A percentile compares a stretch with the other conserved stretches of the same genome.
phyloP scores from a whole-genome alignment of 371 early-diverging fungal species.

The Apophysomyces ossiformis region DNA sequence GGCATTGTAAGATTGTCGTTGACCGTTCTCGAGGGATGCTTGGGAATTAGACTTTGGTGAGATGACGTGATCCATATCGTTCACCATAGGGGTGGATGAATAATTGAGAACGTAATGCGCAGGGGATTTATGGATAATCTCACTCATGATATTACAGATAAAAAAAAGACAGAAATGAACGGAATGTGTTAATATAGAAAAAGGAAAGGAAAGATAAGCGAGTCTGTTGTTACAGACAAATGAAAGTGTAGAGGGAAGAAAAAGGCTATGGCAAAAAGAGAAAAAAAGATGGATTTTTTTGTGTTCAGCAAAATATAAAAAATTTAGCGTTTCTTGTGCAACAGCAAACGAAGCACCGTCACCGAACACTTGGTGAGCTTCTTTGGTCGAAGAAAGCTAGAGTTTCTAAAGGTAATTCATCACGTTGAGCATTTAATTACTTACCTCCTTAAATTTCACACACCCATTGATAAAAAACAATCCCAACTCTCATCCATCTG shows the following conservation, averaged over 20 bases:
- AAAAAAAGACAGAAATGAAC: constrained; percentile 20
- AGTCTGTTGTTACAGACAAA: constrained; percentile 1
- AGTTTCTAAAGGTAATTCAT: too few species aligned
- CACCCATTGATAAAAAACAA: constrained; percentile 35
- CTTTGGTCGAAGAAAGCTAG: too few species aligned
- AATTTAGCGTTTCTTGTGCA: constrained; percentile 9
- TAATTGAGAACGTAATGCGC: constrained; percentile 38
- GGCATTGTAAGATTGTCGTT: constrained; percentile 20
- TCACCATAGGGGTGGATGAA: constrained; percentile 33
- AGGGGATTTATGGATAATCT: constrained; percentile 28
- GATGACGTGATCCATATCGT: constrained; percentile 37
- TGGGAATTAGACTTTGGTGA: constrained; percentile 31
- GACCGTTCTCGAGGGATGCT: constrained; percentile 25
- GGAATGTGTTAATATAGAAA: constrained; percentile 12
- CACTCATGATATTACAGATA: constrained; percentile 34
- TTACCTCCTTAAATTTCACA: constrained; percentile 1
- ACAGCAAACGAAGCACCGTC: constrained; percentile 10
- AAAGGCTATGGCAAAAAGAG: constrained; percentile 2
- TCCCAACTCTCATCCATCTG: neutral
- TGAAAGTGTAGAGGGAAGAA: constrained; percentile 2
- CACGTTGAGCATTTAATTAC: too few species aligned
- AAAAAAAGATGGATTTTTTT: neutral
- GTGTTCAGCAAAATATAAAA: constrained; percentile 6
- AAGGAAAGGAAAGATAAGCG: constrained; percentile 18
- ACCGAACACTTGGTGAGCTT: neutral